Evolutionary conservation across 176 grass and related monocot genomes (phyloP), one percentile per base, ranked within the genome.

Genomic region (Coix lacrymajobi): DNA sequence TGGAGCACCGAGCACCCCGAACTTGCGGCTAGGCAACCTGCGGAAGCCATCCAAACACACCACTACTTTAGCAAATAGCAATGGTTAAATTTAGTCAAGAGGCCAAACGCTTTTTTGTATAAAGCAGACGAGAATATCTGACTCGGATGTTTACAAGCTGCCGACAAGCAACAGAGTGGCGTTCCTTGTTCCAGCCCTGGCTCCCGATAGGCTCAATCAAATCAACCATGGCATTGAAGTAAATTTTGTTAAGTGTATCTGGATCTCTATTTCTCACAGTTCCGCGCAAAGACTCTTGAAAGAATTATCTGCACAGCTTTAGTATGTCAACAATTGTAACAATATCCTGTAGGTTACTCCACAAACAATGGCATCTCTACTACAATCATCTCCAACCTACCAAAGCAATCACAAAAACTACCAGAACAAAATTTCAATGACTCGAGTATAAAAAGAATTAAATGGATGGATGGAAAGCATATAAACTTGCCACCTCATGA

Each of bases 221-320:
- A 4, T 8, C 20, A 15, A 46, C 6, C 14, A 17, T 43, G 13
- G 11, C 22, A 60, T 34, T 15, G 3, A 8, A 37, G 24, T 11
- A 15, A 16, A 29, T 25, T 73, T 72, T 16, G 37, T 24, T 26
- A 20, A 26, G 8, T 68, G 32, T 16, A 80, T 39, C 12, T 54
- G 22, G 13, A 37, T 67, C 32, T 11, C 33, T 66, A 57, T 20
- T 36, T 48, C 16, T 25, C 32, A 57, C 8, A 33, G 60, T 52
- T 66, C 1, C 58, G 71, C 20, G 15, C 73, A 78, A 85, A 67
- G 61, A 61, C 36, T 41, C 2, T 39, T 86, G 60, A 90, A 90
- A 90, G 88, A 90, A 90, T 90, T 86, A 90, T 90, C 84, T 90
- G 84, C 88, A 90, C 88, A 90, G 87, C 74, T 67, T 60, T 76